These are phyloP conservation scores for Baorangia bicolor DNA, from an alignment of 768 basidiomycete genomes.

Conservation along the genomic window DNA sequence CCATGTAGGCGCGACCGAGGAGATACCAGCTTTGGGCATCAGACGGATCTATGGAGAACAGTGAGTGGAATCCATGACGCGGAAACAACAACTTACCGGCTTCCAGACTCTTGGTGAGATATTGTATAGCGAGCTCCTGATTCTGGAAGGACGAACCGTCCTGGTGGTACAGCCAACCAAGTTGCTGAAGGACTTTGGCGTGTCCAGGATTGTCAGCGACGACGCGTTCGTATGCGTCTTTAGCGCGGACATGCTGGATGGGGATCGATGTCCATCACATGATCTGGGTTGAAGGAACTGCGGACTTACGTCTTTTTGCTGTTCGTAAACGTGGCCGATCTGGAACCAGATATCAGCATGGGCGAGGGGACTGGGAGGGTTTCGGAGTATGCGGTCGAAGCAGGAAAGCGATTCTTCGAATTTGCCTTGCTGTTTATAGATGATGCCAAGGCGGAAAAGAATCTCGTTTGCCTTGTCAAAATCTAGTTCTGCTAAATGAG, in stretches of 20 bases:
- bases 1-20: constrained; percentile 97
- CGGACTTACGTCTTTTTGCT: constrained; percentile 84
- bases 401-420: constrained; percentile 85
- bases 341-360: constrained; percentile 99
- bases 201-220: constrained; percentile 90
- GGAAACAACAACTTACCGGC: constrained; percentile 58
- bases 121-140: constrained; percentile 90
- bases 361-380: constrained; percentile 92
- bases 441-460: constrained; percentile 95
- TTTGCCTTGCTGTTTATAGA: constrained; percentile 98
- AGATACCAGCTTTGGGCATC: constrained; percentile 99
- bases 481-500: constrained; percentile 48
- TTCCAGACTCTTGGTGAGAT: constrained; percentile 92
- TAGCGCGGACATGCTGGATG: constrained; percentile 77
- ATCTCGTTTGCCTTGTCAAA: constrained; percentile 99
- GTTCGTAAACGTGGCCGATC: constrained; percentile 97
- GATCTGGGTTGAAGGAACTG: background rate
- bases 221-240: constrained; percentile 95
- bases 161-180: constrained; percentile 98
- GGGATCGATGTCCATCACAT: constrained; percentile 12
- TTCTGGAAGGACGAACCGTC: constrained; percentile 94
- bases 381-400: constrained; percentile 95
- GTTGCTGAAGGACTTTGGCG: constrained; percentile 95
- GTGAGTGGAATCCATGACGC: background rate
- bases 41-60: constrained; percentile 63